Percentiles rank a stretch among this genome's conserved stretches.
These are phyloP conservation scores for Phytophthora fragariaefolia DNA, from an alignment of 352 stramenopile species.

Conservation along the genomic window DNA sequence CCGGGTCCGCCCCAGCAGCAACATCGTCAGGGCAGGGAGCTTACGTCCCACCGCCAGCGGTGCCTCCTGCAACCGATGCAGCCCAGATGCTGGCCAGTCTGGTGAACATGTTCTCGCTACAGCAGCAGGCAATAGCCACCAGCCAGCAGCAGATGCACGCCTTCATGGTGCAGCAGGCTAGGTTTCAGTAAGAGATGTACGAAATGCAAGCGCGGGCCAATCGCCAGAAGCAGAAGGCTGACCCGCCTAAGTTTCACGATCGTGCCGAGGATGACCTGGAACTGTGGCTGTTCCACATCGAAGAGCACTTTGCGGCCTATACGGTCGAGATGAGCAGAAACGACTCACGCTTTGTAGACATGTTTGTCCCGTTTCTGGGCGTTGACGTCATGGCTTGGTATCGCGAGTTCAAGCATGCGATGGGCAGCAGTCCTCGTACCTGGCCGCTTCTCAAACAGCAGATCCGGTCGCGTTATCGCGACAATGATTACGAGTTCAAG, in stretches of 20 bases:
- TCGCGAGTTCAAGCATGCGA: no score
- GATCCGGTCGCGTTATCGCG: no score
- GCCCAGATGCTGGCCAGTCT: neutral
- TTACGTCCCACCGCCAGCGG: constrained; percentile 2
- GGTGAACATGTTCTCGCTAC: no score
- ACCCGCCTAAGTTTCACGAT: constrained; percentile 11
- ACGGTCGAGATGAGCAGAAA: neutral
- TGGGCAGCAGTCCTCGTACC: no score
- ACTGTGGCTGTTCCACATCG: constrained; percentile 13
- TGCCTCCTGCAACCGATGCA: neutral
- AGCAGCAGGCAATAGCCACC: no score
- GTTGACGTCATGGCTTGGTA: no score
- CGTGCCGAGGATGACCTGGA: constrained; percentile 15
- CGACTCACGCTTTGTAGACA: constrained; percentile 12
- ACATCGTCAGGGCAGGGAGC: neutral
- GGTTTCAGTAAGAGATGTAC: no score
- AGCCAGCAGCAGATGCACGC: no score
- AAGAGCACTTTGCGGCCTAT: constrained; percentile 13
- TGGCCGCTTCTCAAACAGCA: no score
- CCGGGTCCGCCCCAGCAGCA: neutral
- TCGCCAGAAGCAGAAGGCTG: constrained; percentile 17
- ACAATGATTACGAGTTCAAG: constrained; percentile 9
- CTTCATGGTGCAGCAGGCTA: no score
- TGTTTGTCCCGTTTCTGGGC: no score
- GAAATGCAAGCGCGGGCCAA: no score